phyloP scores from a whole-genome alignment of 768 basidiomycete genomes.

The Phanerodontia chrysosporium region DNA sequence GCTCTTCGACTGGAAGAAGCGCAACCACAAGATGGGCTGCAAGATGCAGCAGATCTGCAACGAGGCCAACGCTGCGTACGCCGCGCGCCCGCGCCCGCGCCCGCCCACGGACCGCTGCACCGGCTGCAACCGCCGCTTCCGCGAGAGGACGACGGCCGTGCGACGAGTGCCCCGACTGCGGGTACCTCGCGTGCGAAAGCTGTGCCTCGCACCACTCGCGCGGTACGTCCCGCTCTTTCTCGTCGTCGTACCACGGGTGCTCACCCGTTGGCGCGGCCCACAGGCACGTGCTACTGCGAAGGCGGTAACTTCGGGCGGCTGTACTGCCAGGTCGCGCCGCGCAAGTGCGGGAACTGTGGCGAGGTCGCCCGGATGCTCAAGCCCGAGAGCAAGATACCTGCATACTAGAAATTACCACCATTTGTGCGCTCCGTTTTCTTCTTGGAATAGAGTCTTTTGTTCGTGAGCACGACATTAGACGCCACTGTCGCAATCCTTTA shows the following conservation, averaged over 20 bases:
- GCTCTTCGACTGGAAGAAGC: constrained; percentile 23
- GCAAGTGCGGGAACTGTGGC: constrained; percentile 30
- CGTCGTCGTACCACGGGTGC: background rate
- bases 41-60: constrained; percentile 29
- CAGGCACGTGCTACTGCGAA: constrained; percentile 34
- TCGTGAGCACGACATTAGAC: too few species aligned
- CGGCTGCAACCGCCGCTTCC: constrained; percentile 28
- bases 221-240: constrained; percentile 21
- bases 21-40: constrained; percentile 31
- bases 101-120: background rate
- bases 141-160: constrained; percentile 17
- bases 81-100: constrained; percentile 16
- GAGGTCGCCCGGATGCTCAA: constrained; percentile 17
- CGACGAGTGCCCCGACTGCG: constrained; percentile 30
- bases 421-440: too few species aligned
- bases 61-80: constrained; percentile 24
- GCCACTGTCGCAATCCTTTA: too few species aligned
- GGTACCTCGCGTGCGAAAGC: constrained; percentile 31
- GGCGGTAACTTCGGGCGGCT: constrained; percentile 30
- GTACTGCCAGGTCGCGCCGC: constrained; percentile 26
- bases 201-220: constrained; percentile 26
- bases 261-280: background rate
- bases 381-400: constrained; percentile 12
- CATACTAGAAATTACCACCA: too few species aligned
- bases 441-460: too few species aligned